A percentile compares a stretch with the other conserved stretches of the same genome.
Conservation (phyloP, 768 basidiomycete species). For the Dentipellis sp. region DNA sequence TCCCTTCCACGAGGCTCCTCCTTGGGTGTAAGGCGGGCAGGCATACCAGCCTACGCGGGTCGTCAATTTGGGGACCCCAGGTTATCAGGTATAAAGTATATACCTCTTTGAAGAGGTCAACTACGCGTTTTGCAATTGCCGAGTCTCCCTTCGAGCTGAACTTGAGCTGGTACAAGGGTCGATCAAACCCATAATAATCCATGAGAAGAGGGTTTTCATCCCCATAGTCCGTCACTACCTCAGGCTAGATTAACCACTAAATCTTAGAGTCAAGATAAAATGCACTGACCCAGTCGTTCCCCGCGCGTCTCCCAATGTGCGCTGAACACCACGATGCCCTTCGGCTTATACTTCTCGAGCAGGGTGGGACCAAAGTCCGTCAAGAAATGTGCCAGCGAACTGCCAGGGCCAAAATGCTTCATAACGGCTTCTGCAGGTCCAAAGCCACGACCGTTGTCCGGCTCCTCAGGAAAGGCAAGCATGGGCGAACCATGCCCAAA, state of each 20-base stretch:
- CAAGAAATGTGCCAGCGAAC: constrained; percentile 50
- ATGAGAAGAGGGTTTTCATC: too few relatives aligned
- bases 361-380: constrained; percentile 56
- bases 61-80: not conserved
- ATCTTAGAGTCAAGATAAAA: not conserved
- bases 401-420: constrained; percentile 33
- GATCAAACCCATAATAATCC: too few relatives aligned
- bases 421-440: constrained; percentile 6
- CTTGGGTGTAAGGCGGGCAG: constrained; percentile 38
- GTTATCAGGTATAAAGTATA: too few relatives aligned
- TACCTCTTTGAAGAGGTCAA: too few relatives aligned
- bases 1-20: constrained; percentile 53
- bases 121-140: too few relatives aligned
- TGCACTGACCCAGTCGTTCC: constrained; percentile 43
- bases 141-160: too few relatives aligned
- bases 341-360: constrained; percentile 63
- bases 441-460: not conserved
- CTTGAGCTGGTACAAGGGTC: too few relatives aligned
- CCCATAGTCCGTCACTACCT: too few relatives aligned
- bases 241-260: too few relatives aligned
- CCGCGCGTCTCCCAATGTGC: constrained; percentile 71
- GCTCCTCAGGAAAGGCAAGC: constrained; percentile 31
- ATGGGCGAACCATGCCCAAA: constrained; percentile 63
- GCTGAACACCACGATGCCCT: constrained; percentile 74
- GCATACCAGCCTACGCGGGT: constrained; percentile 37